Percentiles rank a stretch among this genome's conserved stretches.
Conservation (phyloP, 73 alveolate species). For the Paraurostyla sp. region DNA sequence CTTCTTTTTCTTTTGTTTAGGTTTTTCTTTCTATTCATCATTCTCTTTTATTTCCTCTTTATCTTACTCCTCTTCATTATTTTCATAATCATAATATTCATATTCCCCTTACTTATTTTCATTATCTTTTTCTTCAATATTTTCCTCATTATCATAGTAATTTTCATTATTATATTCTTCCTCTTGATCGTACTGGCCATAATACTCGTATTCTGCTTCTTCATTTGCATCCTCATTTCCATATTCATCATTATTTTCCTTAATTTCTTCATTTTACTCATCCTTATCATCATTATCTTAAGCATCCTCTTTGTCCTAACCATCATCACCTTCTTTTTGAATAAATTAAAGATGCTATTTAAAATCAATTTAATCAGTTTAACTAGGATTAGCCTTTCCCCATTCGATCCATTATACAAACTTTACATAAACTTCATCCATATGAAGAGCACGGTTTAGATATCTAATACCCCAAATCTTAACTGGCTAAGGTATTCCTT, state of each 20-base stretch:
- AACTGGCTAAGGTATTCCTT: background rate
- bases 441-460: conserved; percentile 15
- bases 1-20: too few relatives aligned
- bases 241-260: conserved; percentile 51
- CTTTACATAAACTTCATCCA: conserved; percentile 45
- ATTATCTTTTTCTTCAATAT: background rate
- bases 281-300: background rate
- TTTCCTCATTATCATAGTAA: background rate
- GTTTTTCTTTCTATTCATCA: conserved; percentile 32
- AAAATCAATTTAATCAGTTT: conserved; percentile 17
- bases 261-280: background rate
- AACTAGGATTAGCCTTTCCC: conserved; percentile 22
- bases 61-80: conserved; percentile 44
- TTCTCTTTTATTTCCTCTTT: conserved; percentile 49
- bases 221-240: background rate
- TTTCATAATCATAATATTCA: conserved; percentile 47
- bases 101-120: conserved; percentile 44
- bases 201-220: background rate
- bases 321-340: background rate
- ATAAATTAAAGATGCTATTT: background rate
- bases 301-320: background rate
- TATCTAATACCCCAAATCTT: conserved; percentile 49
- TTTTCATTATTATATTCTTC: conserved; percentile 33
- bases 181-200: conserved; percentile 60
- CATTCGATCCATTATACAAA: conserved; percentile 25